A percentile compares a stretch with the other conserved stretches of the same genome.
These are phyloP conservation scores for Anthracocystis walkeri DNA, from an alignment of 1,284 basidiomycete species.

Conservation along the genomic window DNA sequence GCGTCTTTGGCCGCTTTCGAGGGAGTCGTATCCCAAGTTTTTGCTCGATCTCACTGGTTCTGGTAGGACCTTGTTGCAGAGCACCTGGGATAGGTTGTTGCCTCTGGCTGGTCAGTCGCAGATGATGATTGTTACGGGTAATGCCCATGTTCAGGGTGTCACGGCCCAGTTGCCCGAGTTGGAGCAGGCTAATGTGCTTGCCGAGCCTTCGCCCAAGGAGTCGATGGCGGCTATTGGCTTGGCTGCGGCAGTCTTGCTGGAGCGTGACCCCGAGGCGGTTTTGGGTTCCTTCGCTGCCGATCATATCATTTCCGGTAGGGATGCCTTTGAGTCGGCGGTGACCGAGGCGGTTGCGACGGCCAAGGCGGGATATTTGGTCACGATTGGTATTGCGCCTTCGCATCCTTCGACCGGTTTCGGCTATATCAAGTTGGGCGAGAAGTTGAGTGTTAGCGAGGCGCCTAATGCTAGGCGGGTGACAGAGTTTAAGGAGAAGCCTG, in stretches of 20 bases:
- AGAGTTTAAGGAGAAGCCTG: slow-evolving; percentile 70
- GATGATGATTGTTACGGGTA: slow-evolving; percentile 66
- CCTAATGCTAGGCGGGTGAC: slow-evolving; percentile 67
- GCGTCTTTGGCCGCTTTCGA: slow-evolving; percentile 66
- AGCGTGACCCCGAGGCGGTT: slow-evolving; percentile 66
- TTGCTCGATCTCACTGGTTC: slow-evolving; percentile 65
- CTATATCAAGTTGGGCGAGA: slow-evolving; percentile 69
- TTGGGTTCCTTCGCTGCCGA: slow-evolving; percentile 69
- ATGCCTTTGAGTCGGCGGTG: slow-evolving; percentile 67
- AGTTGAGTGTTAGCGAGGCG: slow-evolving; percentile 52
- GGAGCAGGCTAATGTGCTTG: slow-evolving; percentile 55
- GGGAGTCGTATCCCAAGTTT: slow-evolving; percentile 67
- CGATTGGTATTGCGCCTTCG: slow-evolving; percentile 69
- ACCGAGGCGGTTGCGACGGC: slow-evolving; percentile 67
- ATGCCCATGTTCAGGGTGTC: slow-evolving; percentile 61
- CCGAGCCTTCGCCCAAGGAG: slow-evolving; percentile 68
- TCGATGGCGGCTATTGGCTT: slow-evolving; percentile 68
- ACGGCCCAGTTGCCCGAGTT: slow-evolving; percentile 61
- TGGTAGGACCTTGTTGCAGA: slow-evolving; percentile 63
- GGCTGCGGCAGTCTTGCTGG: slow-evolving; percentile 65
- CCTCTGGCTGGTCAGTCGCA: slow-evolving; percentile 57
- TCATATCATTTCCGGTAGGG: slow-evolving; percentile 68
- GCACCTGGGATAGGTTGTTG: slow-evolving; percentile 65
- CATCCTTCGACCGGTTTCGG: slow-evolving; percentile 69
- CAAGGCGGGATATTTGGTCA: slow-evolving; percentile 66